These are phyloP conservation scores for Mrakia blollopis DNA, from an alignment of 768 basidiomycete genomes.

Conservation along the genomic window DNA sequence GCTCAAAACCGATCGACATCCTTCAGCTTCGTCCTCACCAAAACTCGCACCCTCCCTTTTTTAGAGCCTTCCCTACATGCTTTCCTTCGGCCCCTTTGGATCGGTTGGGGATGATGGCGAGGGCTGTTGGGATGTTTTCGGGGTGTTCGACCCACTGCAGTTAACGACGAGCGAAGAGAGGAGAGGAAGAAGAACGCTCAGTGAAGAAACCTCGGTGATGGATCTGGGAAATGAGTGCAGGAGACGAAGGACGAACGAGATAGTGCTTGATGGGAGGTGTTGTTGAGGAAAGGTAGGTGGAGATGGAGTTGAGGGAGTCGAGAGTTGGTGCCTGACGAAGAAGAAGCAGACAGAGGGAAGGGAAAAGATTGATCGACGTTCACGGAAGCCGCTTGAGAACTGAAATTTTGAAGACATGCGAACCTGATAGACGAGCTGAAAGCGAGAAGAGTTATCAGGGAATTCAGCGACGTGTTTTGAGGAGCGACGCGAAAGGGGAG, in stretches of 20 bases:
- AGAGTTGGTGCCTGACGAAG: constrained; percentile 6
- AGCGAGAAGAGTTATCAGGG: no score
- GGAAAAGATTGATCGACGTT: background rate
- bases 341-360: no score
- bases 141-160: constrained; percentile 44
- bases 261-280: constrained; percentile 39
- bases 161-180: background rate
- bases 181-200: background rate
- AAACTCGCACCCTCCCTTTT: constrained; percentile 10
- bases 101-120: constrained; percentile 44
- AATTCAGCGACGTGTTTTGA: background rate
- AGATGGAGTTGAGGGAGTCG: constrained; percentile 28
- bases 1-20: background rate
- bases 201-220: background rate
- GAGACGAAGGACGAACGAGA: constrained; percentile 30
- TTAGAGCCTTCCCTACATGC: background rate
- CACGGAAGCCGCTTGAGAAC: background rate
- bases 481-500: no score
- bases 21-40: background rate
- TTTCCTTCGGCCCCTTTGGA: background rate
- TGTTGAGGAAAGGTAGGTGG: constrained; percentile 34
- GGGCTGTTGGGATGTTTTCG: constrained; percentile 43
- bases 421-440: constrained; percentile 19
- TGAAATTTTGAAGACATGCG: no score
- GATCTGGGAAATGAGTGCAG: background rate